Conservation (phyloP, 345 rosid genomes). For the Gossypium turneri region DNA sequence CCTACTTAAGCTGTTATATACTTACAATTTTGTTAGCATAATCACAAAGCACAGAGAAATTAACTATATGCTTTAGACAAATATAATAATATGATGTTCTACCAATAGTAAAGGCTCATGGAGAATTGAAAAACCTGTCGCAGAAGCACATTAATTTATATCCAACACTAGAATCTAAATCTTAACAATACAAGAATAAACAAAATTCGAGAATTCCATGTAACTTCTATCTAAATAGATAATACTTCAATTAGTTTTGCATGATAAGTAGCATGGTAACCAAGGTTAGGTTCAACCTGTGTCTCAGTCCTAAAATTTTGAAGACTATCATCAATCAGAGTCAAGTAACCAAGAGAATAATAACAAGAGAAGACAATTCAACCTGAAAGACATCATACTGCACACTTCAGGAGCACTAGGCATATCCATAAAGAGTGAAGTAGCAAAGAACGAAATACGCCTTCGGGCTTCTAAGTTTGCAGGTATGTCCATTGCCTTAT, state of each 20-base stretch:
- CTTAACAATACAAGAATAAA: background rate
- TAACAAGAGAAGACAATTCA: conserved; percentile 22
- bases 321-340: background rate
- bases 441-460: conserved; percentile 89
- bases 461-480: conserved; percentile 79
- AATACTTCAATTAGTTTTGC: background rate
- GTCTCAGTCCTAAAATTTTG: background rate
- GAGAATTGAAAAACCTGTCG: background rate
- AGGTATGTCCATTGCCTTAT: conserved; percentile 88
- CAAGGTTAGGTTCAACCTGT: background rate
- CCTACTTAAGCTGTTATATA: background rate
- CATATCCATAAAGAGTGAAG: conserved; percentile 93
- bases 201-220: background rate
- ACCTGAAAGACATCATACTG: conserved; percentile 96
- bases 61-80: background rate
- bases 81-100: background rate
- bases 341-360: conserved; percentile 10
- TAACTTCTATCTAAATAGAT: background rate
- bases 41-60: background rate
- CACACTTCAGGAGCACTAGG: conserved; percentile 82
- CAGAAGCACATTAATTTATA: background rate
- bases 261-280: background rate
- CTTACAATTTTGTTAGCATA: background rate
- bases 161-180: background rate
- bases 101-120: background rate